Evolutionary conservation across 2,329 filamentous ascomycete species (phyloP), one percentile per base, ranked within the genome.

Genomic region (Arachnopeziza araneosa): DNA sequence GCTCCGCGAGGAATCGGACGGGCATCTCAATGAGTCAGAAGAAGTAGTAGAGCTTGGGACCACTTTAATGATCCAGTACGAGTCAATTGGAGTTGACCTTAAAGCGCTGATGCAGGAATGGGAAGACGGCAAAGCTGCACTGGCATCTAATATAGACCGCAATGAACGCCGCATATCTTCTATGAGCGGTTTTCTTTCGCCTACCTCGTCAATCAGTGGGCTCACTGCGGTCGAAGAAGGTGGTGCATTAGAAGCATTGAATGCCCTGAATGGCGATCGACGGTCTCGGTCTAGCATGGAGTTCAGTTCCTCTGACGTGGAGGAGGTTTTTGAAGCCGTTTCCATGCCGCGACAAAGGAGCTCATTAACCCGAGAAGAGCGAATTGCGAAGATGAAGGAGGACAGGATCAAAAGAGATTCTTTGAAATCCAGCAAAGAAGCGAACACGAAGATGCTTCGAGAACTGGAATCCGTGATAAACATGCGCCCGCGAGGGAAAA

Each of bases 401-500:
- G 93, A 98, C 52, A 83, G 93, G 60, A 86, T 86, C 57, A 84
- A 84, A 64, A 89, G 90, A 71, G 88, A 89, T 22, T 80, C 85
- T 50, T 78, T 86, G 50, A 84, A 86, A 58, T 90, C 93, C 67
- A 88, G 89, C 70, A 79, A 85, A 52, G 91, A 97, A 63, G 89
- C 91, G 12, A 96, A 86, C 64, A 90, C 87, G 51, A 91, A 89
- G 67, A 96, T 99, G 91, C 82, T 99, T 64, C 87, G 89, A 64
- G 95, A 99, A 76, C 80, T 99, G 60, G 91, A 97, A 77, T 93
- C 90, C 65, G 85, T 99, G 62, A 96, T 98, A 72, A 84, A 83
- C 66, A 75, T 83, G 66, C 74, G 80, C 60, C 79, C 80, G 21
- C 73, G 65, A 50, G 63, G 67, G 24, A 71, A 66, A 59, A 65